Base-by-base conservation (phyloP, 2,329 filamentous ascomycete species). In the Zymoseptoria passerinii region DNA sequence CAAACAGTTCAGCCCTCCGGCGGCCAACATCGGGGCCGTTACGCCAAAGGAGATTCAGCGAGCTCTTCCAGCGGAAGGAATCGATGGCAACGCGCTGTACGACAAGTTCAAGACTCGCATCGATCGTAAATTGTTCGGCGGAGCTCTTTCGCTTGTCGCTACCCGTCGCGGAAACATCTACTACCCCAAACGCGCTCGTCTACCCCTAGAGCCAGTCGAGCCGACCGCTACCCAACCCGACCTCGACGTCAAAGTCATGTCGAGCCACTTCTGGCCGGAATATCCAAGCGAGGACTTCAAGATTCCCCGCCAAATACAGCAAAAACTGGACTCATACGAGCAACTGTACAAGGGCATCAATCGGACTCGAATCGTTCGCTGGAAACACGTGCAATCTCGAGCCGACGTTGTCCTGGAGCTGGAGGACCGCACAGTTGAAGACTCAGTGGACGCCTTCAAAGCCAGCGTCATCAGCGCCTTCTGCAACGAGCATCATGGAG, bases 241-340 rank as follows among this genome's bases (percentile, higher is more conserved):
- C 1, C 65, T 67, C 56, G 59, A 65, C 19, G 59, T 61, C 28
- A 92, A 94, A 70, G 92, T 97, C 54, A 78, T 97, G 4, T 96
- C 92, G 0, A 84, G 91, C 20, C 85, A 96, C 61, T 99, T 95
- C 78, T 99, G 94, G 94, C 94, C 94, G 0, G 82, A 85, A 8
- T 78, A 96, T 20, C 83, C 88, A 53, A 82, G 85, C 60, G 87
- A 90, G 58, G 77, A 79, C 2, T 91, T 91, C 70, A 71, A 76
- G 20, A 77, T 91, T 2, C 89, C 89, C 0, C 60, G 72, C 0
- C 76, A 78, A 1, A 81, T 90, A 19, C 65, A 71, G 5, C 73
- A 80, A 3, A 76, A 89, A 28, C 89, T 95, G 71, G 75, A 81
- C 53, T 79, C 77, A 52, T 97, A 96, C 72, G 86, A 87, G 58